These are phyloP conservation scores for Rheum nobile DNA, from an alignment of 148 eudicot genomes.

Conservation along the genomic window DNA sequence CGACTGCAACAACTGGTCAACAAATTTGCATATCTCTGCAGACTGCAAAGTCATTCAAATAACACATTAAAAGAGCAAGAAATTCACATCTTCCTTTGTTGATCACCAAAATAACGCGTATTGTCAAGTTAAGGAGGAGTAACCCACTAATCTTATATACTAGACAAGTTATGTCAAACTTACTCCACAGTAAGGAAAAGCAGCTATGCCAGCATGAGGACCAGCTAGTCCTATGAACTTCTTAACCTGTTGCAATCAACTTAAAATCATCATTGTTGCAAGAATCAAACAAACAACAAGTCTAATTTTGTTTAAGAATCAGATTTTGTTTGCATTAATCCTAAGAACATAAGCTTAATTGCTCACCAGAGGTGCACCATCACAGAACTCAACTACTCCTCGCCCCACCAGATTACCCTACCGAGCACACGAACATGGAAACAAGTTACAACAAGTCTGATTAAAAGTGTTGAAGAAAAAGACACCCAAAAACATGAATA, in stretches of 20 bases:
- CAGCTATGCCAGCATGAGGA: constrained; percentile 61
- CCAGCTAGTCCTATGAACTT: constrained; percentile 58
- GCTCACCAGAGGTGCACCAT: constrained; percentile 43
- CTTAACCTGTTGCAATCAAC: constrained; percentile 29
- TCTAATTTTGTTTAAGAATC: background rate
- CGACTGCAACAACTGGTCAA: constrained; percentile 4
- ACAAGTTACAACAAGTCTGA: background rate
- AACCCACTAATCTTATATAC: no score
- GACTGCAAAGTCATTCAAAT: background rate
- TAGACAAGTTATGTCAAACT: no score
- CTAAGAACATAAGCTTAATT: background rate
- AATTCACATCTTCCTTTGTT: background rate
- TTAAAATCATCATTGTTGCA: background rate
- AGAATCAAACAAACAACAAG: background rate
- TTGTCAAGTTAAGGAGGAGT: no score
- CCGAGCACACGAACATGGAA: background rate
- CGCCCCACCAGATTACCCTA: constrained; percentile 7
- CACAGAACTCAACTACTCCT: constrained; percentile 9
- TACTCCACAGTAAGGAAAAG: constrained; percentile 54
- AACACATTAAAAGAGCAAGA: background rate
- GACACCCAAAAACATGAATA: background rate
- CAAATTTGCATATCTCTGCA: constrained; percentile 1
- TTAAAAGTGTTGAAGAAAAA: background rate
- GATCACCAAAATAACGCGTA: no score
- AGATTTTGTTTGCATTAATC: background rate